These are phyloP conservation scores for Mycothermus thermophilus DNA, from an alignment of 495 filamentous ascomycete species.

Conservation along the genomic window DNA sequence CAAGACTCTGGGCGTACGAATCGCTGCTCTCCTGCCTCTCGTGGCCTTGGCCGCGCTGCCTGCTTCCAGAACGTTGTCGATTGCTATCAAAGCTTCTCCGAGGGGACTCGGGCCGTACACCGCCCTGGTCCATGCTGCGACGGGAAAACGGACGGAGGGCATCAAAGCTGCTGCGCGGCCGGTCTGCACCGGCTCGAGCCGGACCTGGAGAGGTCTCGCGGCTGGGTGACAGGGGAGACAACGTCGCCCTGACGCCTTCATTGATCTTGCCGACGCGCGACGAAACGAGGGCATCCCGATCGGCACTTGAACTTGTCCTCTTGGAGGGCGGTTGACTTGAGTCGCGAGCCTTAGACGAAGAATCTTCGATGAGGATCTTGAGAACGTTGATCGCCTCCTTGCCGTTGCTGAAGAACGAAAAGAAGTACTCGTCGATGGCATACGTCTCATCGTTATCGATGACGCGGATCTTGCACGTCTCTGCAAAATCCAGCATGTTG, in stretches of 20 bases:
- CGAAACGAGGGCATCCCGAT: constrained; percentile 4
- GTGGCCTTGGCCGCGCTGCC: constrained; percentile 24
- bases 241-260: constrained; percentile 52
- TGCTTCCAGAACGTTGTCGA: constrained; percentile 34
- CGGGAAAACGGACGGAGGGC: constrained; percentile 30
- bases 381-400: constrained; percentile 74
- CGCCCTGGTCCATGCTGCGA: constrained; percentile 41
- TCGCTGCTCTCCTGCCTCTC: constrained; percentile 56
- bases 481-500: constrained; percentile 79
- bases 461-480: constrained; percentile 86
- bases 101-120: too few relatives aligned
- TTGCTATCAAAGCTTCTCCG: constrained; percentile 47
- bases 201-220: constrained; percentile 25
- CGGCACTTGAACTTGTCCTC: constrained; percentile 8
- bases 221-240: constrained; percentile 38
- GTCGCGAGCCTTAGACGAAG: constrained; percentile 33
- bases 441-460: constrained; percentile 87
- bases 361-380: constrained; percentile 56
- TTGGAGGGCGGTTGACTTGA: constrained; percentile 13
- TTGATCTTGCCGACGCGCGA: constrained; percentile 36
- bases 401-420: constrained; percentile 83
- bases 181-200: constrained; percentile 32
- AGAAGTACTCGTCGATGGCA: constrained; percentile 96
- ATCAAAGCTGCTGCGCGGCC: constrained; percentile 27
- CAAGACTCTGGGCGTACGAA: constrained; percentile 63